Evolutionary conservation across 2,329 filamentous ascomycete species (phyloP), one percentile per base, ranked within the genome.

Genomic region (Xylariales sp.): DNA sequence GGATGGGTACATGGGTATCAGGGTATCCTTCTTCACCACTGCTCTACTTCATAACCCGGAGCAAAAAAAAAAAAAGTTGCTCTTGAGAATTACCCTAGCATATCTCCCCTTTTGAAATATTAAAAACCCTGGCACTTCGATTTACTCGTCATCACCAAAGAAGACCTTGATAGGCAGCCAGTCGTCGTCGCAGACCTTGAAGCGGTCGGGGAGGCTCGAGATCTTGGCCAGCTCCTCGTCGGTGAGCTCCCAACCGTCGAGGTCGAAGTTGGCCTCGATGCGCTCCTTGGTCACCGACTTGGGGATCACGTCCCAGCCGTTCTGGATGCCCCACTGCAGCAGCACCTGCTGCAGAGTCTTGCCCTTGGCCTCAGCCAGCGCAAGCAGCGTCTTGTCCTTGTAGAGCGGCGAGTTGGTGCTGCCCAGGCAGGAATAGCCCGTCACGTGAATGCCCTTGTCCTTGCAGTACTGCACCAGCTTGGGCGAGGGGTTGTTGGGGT

Each of bases 271-370:
- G 45, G 69, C 76, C 63, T 85, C 71, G 54, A 95, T 89, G 29
- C 88, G 77, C 37, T 70, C 70, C 49, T 80, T 75, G 48, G 78
- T 89, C 41, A 90, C 84, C 37, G 78, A 85, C 75, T 95, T 95
- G 53, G 88, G 88, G 53, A 95, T 88, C 37, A 95, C 87, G 48
- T 79, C 85, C 70, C 83, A 88, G 42, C 84, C 87, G 57, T 88
- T 81, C 60, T 85, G 78, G 39, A 94, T 66, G 47, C 87, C 88
- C 87, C 88, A 95, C 52, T 81, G 70, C 46, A 95, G 66, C 52
- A 93, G 66, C 37, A 89, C 77, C 71, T 94, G 85, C 68, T 89
- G 82, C 8, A 76, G 70, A 12, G 81, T 80, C 69, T 81, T 81
- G 56, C 75, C 75, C 67, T 85, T 85, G 48, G 62, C 64, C 56